Percentiles rank a stretch among this genome's conserved stretches.
Conservation (phyloP, 1,284 basidiomycete genomes). For the Ustilago loliicola region DNA sequence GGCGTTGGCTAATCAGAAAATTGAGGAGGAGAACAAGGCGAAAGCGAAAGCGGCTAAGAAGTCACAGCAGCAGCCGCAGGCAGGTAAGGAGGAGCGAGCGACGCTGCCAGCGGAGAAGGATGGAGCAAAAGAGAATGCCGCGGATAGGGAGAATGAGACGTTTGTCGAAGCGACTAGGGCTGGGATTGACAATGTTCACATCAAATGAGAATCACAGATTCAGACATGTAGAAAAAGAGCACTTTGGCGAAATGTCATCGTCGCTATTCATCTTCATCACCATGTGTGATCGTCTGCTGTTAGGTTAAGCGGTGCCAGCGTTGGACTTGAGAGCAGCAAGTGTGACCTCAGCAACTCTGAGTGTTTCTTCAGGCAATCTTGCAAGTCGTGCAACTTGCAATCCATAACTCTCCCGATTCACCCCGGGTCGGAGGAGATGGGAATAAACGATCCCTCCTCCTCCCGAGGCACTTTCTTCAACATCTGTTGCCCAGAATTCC, state of each 20-base stretch:
- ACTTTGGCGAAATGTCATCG: no score
- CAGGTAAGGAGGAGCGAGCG: no score
- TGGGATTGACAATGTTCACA: slow-evolving; percentile 26
- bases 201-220: no score
- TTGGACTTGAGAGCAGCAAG: slow-evolving; percentile 9
- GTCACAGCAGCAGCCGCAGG: slow-evolving; percentile 9
- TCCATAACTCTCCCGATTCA: slow-evolving; percentile 92
- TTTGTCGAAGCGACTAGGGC: slow-evolving; percentile 43
- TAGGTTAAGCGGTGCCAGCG: neutral
- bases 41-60: slow-evolving; percentile 24
- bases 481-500: slow-evolving; percentile 88
- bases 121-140: slow-evolving; percentile 12
- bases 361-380: slow-evolving; percentile 77
- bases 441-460: slow-evolving; percentile 82
- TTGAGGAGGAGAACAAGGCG: slow-evolving; percentile 29
- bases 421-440: slow-evolving; percentile 82
- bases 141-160: slow-evolving; percentile 33
- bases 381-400: slow-evolving; percentile 90
- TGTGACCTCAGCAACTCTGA: slow-evolving; percentile 11
- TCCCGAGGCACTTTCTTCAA: slow-evolving; percentile 79
- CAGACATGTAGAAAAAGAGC: no score
- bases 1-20: slow-evolving; percentile 48
- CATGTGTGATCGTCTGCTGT: neutral
- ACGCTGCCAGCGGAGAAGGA: slow-evolving; percentile 23
- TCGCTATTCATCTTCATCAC: neutral